Conservation (phyloP, 108 stramenopile species). For the Cylindrotheca fusiformis region DNA sequence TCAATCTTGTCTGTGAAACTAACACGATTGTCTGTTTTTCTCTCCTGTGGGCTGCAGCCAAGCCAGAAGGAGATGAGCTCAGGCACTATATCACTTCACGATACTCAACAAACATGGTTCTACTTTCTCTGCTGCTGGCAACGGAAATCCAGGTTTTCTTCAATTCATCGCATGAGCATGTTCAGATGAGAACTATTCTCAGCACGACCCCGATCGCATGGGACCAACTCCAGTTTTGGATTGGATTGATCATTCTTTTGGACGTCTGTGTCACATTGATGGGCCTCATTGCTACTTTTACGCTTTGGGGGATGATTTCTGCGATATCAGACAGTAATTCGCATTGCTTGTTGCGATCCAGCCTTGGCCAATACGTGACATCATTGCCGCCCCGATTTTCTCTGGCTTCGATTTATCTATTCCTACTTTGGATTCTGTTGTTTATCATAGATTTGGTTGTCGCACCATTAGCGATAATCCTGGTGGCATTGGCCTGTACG, state of each 20-base stretch:
- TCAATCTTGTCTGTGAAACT: background rate
- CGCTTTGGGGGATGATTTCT: conserved; percentile 49
- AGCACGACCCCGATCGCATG: conserved; percentile 9
- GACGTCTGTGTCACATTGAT: conserved; percentile 32
- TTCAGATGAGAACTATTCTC: conserved; percentile 25
- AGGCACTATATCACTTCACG: conserved; percentile 27
- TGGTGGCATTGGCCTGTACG: conserved; percentile 11
- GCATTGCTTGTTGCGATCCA: conserved; percentile 41
- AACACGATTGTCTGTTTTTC: background rate
- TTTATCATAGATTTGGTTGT: conserved; percentile 27
- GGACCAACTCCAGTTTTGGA: conserved; percentile 32
- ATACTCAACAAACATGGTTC: conserved; percentile 48
- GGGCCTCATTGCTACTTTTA: conserved; percentile 47
- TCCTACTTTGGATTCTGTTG: conserved; percentile 42
- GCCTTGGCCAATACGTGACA: conserved; percentile 50
- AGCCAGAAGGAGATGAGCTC: conserved; percentile 25
- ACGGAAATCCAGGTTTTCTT: conserved; percentile 37
- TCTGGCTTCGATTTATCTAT: conserved; percentile 35
- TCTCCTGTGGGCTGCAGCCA: conserved; percentile 14
- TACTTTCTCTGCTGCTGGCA: conserved; percentile 41
- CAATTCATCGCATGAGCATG: conserved; percentile 20
- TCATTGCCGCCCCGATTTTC: conserved; percentile 40
- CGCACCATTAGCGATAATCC: conserved; percentile 2
- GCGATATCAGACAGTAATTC: conserved; percentile 47
- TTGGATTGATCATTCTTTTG: conserved; percentile 40